phyloP scores from a whole-genome alignment of 2,329 filamentous ascomycete genomes.

The Exophiala oligosperma region DNA sequence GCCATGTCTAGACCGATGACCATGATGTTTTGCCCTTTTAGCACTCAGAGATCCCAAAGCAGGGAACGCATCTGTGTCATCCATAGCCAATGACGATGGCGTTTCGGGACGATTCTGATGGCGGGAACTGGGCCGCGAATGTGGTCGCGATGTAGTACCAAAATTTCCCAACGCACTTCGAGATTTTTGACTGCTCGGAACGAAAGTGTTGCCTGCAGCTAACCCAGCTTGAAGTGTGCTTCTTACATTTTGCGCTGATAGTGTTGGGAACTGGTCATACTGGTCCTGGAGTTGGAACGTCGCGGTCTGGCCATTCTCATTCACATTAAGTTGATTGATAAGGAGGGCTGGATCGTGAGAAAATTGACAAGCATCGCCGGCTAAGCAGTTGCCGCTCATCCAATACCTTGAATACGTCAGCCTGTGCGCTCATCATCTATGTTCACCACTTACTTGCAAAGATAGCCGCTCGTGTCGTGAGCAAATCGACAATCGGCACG shows the following conservation, averaged over 20 bases:
- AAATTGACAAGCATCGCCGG: conserved; percentile 91
- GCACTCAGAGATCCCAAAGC: conserved; percentile 73
- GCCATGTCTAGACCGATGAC: conserved; percentile 82
- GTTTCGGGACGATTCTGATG: conserved; percentile 61
- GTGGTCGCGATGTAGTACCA: conserved; percentile 57
- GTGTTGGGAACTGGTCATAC: conserved; percentile 77
- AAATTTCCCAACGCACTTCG: conserved; percentile 21
- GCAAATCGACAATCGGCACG: conserved; percentile 96
- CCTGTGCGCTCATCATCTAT: conserved; percentile 22
- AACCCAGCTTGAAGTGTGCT: conserved; percentile 45
- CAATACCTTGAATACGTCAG: conserved; percentile 68
- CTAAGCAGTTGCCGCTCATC: conserved; percentile 92
- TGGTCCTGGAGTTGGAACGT: conserved; percentile 76
- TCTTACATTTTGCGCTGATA: conserved; percentile 45
- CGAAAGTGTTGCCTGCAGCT: conserved; percentile 34
- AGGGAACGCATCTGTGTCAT: conserved; percentile 95
- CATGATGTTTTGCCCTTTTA: conserved; percentile 87
- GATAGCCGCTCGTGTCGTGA: conserved; percentile 89
- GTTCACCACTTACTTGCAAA: conserved; percentile 82
- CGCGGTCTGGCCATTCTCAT: conserved; percentile 58
- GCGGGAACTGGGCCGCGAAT: conserved; percentile 82
- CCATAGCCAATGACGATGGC: conserved; percentile 70
- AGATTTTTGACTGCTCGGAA: conserved; percentile 21
- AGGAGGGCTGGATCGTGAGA: conserved; percentile 91
- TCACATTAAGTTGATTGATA: conserved; percentile 70